Evolutionary conservation across 2,329 filamentous ascomycete species (phyloP).

Genomic region (Dothideomycetes sp.): DNA sequence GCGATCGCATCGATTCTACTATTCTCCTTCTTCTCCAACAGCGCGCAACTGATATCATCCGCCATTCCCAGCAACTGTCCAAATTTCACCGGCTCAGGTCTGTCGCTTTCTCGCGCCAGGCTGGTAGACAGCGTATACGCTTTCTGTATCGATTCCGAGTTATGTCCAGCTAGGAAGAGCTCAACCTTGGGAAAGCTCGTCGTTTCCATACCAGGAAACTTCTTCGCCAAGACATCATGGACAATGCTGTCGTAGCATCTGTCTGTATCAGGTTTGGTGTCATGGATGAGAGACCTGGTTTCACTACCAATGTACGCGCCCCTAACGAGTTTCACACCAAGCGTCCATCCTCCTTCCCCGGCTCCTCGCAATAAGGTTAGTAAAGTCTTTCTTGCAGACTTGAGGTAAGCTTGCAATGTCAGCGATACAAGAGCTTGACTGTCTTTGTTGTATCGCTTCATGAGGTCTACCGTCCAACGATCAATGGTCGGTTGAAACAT

Average conservation of each 20-base stretch:
- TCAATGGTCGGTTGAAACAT: conserved; percentile 44
- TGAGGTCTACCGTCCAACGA: conserved; percentile 44
- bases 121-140: conserved; percentile 7
- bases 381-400: conserved; percentile 30
- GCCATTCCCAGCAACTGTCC: conserved; percentile 25
- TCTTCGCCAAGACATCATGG: conserved; percentile 18
- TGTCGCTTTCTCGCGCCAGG: background rate
- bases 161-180: conserved; percentile 26
- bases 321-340: conserved; percentile 45
- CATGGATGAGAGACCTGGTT: conserved; percentile 21
- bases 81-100: conserved; percentile 15
- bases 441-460: conserved; percentile 42
- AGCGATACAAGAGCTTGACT: conserved; percentile 38
- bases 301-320: conserved; percentile 46
- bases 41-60: conserved; percentile 21
- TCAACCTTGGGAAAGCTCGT: conserved; percentile 18
- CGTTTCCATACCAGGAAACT: conserved; percentile 16
- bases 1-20: conserved; percentile 6
- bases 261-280: conserved; percentile 23
- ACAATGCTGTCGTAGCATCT: conserved; percentile 22
- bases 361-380: conserved; percentile 39
- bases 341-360: conserved; percentile 38
- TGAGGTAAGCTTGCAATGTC: conserved; percentile 46
- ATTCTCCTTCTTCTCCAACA: conserved; percentile 18
- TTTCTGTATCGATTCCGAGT: conserved; percentile 16